Conservation (phyloP, 495 filamentous ascomycete genomes). For the Penicillium silybi region DNA sequence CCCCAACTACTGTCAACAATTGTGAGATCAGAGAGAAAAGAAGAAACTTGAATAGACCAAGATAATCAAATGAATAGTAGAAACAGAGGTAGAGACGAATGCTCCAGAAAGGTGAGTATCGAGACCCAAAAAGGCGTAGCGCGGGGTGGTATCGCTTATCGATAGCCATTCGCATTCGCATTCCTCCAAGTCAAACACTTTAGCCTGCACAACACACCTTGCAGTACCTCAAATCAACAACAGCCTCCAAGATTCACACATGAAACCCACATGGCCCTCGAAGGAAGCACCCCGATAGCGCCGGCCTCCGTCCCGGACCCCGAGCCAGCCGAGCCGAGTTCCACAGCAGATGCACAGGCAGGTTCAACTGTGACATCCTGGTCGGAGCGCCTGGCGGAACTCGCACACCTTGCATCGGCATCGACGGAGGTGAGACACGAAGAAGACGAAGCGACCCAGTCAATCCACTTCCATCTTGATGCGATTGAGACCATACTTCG, state of each 20-base stretch:
- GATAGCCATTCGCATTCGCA: conserved; percentile 7
- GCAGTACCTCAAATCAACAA: not conserved
- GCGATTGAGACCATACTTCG: conserved; percentile 27
- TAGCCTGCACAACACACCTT: not conserved
- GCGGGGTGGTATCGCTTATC: conserved; percentile 18
- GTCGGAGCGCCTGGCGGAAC: conserved; percentile 23
- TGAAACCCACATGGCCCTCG: not conserved
- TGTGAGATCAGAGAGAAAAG: not conserved
- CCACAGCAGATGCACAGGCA: conserved; percentile 2
- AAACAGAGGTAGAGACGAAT: not conserved
- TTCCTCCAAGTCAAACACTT: not conserved
- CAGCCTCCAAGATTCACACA: not conserved
- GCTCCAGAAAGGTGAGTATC: not conserved
- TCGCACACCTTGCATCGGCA: conserved; percentile 19
- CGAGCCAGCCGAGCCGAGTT: conserved; percentile 1
- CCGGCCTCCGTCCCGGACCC: not conserved
- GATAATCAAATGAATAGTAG: not conserved
- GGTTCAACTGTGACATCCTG: conserved; percentile 4
- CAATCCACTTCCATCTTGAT: conserved; percentile 30
- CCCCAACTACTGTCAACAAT: not conserved
- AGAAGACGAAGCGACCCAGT: conserved; percentile 14
- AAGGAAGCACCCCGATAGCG: not conserved
- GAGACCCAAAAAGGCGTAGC: conserved; percentile 10
- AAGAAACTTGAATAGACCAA: not conserved
- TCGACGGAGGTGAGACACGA: conserved; percentile 5